Conservation (phyloP, 176 grass and related monocot genomes). For the Tillandsia leiboldiana region DNA sequence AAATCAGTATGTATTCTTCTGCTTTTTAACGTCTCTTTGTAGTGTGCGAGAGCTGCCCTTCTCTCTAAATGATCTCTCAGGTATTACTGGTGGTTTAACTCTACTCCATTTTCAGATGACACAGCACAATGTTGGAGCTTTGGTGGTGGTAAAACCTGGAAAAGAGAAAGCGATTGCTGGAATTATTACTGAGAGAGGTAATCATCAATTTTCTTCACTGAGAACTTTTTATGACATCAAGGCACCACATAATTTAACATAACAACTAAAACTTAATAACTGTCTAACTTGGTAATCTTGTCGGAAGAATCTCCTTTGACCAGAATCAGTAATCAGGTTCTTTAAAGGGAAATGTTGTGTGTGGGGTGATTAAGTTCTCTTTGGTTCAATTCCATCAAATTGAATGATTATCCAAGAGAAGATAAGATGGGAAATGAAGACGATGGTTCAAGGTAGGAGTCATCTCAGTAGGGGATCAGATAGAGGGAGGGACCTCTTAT, state of each 20-base stretch:
- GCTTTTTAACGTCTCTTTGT: not conserved
- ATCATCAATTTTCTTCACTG: not conserved
- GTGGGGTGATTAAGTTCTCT: too few relatives aligned
- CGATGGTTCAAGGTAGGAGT: too few relatives aligned
- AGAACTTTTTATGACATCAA: not conserved
- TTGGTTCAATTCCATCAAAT: too few relatives aligned
- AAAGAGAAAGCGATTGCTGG: constrained; percentile 63
- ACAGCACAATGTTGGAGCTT: constrained; percentile 90
- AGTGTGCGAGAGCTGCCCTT: not conserved
- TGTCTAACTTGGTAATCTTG: not conserved
- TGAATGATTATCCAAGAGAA: too few relatives aligned
- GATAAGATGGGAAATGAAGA: too few relatives aligned
- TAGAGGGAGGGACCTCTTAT: too few relatives aligned
- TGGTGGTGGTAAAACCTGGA: constrained; percentile 89
- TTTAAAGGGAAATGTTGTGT: too few relatives aligned
- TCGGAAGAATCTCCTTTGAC: too few relatives aligned
- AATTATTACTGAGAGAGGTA: constrained; percentile 99
- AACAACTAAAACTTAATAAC: not conserved
- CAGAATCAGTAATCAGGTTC: too few relatives aligned
- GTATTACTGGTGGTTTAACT: constrained; percentile 3
- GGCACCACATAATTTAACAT: not conserved
- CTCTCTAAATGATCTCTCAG: not conserved
- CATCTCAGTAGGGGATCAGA: too few relatives aligned
- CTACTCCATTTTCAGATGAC: constrained; percentile 54
- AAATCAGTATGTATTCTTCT: constrained; percentile 55